Percentiles rank a stretch among this genome's conserved stretches.
phyloP scores from a whole-genome alignment of 192 early-diverging fungal species.

The Gryganskiella cystojenkinii region DNA sequence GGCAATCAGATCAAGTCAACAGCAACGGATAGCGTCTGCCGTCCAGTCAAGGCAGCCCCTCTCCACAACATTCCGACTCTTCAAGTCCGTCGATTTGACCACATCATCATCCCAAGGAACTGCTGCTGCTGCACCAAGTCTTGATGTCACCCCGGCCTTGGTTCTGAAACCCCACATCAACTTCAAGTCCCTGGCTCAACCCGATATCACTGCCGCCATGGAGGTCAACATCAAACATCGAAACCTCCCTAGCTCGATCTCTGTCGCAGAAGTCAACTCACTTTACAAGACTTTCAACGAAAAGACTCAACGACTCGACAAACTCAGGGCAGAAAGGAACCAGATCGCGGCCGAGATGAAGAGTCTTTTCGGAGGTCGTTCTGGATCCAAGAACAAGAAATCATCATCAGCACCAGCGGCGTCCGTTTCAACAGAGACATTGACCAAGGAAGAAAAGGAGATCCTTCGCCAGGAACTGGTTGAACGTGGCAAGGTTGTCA shows the following conservation, averaged over 20 bases:
- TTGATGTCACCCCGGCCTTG: conserved; percentile 16
- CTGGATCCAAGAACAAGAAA: conserved; percentile 13
- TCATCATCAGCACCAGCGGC: not conserved
- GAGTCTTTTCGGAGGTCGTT: conserved; percentile 21
- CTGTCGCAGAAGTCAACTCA: conserved; percentile 52
- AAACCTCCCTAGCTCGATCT: conserved; percentile 63
- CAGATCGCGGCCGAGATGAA: conserved; percentile 47
- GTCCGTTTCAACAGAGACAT: not conserved
- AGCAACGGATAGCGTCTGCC: too few species aligned
- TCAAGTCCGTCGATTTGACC: not conserved
- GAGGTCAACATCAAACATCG: conserved; percentile 60
- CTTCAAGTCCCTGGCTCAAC: conserved; percentile 64
- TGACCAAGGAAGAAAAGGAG: conserved; percentile 15
- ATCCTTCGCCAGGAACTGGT: conserved; percentile 38
- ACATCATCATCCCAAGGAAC: conserved; percentile 1
- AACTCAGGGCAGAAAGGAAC: conserved; percentile 62
- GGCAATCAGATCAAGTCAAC: too few species aligned
- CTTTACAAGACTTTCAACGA: conserved; percentile 61
- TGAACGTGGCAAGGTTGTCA: conserved; percentile 66
- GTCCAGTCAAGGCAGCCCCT: not conserved
- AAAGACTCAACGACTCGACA: conserved; percentile 56
- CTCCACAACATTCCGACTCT: not conserved
- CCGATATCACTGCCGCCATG: conserved; percentile 59
- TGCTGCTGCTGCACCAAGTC: not conserved
- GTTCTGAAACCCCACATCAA: conserved; percentile 58